phyloP scores from a whole-genome alignment of 2,329 filamentous ascomycete genomes.

The Arthroderma sp. region DNA sequence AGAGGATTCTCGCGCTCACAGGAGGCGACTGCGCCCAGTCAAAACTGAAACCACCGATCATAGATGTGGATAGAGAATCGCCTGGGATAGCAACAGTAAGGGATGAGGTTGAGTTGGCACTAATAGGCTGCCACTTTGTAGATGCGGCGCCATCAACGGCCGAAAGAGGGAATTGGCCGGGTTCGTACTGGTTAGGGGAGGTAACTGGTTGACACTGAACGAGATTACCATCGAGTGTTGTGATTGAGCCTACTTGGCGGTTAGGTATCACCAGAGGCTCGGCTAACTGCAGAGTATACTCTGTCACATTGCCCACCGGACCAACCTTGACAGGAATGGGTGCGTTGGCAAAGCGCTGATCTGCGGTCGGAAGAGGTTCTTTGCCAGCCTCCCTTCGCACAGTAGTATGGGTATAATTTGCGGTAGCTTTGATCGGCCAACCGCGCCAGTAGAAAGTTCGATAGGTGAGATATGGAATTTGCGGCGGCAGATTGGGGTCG shows the following conservation, averaged over 20 bases:
- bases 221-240: constrained; percentile 47
- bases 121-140: constrained; percentile 53
- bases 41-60: constrained; percentile 38
- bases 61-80: constrained; percentile 11
- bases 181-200: constrained; percentile 36
- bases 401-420: constrained; percentile 53
- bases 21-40: constrained; percentile 49
- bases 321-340: constrained; percentile 49
- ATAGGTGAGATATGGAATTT: constrained; percentile 47
- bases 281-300: constrained; percentile 36
- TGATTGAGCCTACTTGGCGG: constrained; percentile 40
- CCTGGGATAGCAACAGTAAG: constrained; percentile 43
- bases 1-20: constrained; percentile 38
- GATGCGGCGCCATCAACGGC: constrained; percentile 53
- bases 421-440: constrained; percentile 46
- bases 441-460: constrained; percentile 55
- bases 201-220: constrained; percentile 48
- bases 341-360: constrained; percentile 38
- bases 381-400: constrained; percentile 39
- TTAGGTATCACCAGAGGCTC: constrained; percentile 45
- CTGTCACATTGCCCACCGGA: constrained; percentile 26
- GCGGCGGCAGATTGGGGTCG: constrained; percentile 51
- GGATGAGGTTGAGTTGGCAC: constrained; percentile 37
- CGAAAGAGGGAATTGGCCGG: constrained; percentile 56
- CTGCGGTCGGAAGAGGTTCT: constrained; percentile 37